Base-by-base conservation (phyloP, 2,329 filamentous ascomycete species). In the Colletotrichum brevisporum region DNA sequence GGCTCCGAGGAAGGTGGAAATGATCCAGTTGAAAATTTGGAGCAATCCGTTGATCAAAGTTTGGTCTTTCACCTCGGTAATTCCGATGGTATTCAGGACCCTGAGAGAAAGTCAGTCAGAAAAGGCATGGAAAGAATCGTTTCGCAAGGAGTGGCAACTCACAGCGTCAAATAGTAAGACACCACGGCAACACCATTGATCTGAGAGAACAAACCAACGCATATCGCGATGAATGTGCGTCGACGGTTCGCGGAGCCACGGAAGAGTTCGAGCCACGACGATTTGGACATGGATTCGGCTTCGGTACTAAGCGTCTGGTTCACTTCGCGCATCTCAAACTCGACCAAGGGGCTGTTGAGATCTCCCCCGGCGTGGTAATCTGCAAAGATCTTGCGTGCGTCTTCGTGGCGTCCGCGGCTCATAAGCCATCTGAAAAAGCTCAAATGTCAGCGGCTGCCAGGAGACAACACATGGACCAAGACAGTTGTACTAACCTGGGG, bases 291-390 rank as follows among this genome's bases (percentile, higher is more conserved):
- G 57, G 86, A 83, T n/a, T 81, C 80, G 70, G 84, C 85, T 71
- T 89, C 86, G n/a, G 86, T 76, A 63, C 82, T 80, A 3, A 88
- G 43, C 16, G 70, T 70, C 6, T 50, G 41, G 16, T 72, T 86
- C 39, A 87, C 84, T 0, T 80, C 76, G 2, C 82, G 81, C 73
- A 87, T 83, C 66, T 86, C 83, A 0, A 66, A 71, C 1, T 70
- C 60, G 45, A 71, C 69, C 1, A 72, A 47, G 15, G 71, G 69
- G 45, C 18, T 62, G 16, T 41, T 27, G 13, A 87, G 88, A 54
- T 90, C 83, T 12, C 84, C 86, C 64, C 69, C 71, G 1, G 68
- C 68, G 21, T 89, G 89, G 72, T 85, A 90, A 63, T 83, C 86
- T 6, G 83, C 83, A 51, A 91, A 82, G 15, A 86, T 84, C 3